phyloP scores from a whole-genome alignment of 202 grass and related monocot genomes.

The Sporobolus alterniflorus region DNA sequence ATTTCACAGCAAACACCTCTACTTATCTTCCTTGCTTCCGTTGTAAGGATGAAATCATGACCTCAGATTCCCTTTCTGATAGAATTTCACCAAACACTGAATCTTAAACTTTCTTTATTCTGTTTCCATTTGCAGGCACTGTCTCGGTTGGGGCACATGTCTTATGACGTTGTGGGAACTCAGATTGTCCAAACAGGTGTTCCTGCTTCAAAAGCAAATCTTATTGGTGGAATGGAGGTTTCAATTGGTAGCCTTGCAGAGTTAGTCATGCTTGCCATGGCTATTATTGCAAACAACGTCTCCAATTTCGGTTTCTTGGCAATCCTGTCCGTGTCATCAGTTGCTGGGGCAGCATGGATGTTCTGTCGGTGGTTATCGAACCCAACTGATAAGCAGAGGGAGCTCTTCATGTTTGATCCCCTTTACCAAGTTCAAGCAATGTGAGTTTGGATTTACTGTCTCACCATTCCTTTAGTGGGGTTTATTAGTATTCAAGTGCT shows the following conservation, averaged over 20 bases:
- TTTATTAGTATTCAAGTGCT: neutral
- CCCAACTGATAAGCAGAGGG: conserved; percentile 87
- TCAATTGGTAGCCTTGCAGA: conserved; percentile 98
- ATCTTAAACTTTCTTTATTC: conserved; percentile 8
- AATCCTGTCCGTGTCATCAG: conserved; percentile 75
- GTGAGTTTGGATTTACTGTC: conserved; percentile 26
- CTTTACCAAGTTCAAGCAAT: conserved; percentile 55
- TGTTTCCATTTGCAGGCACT: conserved; percentile 59
- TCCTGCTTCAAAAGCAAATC: conserved; percentile 87
- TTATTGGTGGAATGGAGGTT: conserved; percentile 90
- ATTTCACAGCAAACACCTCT: conserved; percentile 66
- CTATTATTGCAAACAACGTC: conserved; percentile 87
- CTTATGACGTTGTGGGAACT: conserved; percentile 94
- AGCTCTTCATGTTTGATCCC: conserved; percentile 80
- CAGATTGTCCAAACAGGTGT: conserved; percentile 96
- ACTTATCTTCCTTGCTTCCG: conserved; percentile 84
- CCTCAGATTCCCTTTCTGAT: conserved; percentile 8
- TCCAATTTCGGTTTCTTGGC: conserved; percentile 93
- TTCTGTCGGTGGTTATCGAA: conserved; percentile 88
- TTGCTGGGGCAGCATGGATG: conserved; percentile 75
- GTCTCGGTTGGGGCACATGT: conserved; percentile 93
- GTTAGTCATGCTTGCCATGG: conserved; percentile 87
- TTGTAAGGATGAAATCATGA: conserved; percentile 58
- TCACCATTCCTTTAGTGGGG: neutral
- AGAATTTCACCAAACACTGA: neutral